A percentile compares a stretch with the other conserved stretches of the same genome.
phyloP scores from a whole-genome alignment of 345 rosid species.

The Laguncularia racemosa region DNA sequence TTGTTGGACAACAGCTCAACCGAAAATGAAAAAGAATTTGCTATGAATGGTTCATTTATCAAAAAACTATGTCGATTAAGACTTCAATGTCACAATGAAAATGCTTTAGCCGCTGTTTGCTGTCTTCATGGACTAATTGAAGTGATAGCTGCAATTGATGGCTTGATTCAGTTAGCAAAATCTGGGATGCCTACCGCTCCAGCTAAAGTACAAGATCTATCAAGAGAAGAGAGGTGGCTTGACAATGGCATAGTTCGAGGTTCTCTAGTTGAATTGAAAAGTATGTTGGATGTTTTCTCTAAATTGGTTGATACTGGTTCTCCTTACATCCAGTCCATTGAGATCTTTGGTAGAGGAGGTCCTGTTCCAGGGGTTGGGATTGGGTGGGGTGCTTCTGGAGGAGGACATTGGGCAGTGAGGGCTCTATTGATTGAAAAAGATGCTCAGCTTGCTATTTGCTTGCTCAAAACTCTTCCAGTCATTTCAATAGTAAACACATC shows the following conservation, averaged over 20 bases:
- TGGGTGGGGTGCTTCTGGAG: conserved; percentile 92
- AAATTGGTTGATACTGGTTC: conserved; percentile 47
- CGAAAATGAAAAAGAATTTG: conserved; percentile 23
- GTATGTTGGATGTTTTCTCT: conserved; percentile 33
- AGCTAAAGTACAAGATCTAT: conserved; percentile 25
- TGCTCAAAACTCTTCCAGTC: conserved; percentile 41
- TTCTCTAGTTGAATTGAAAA: conserved; percentile 44
- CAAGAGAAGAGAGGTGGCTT: conserved; percentile 54
- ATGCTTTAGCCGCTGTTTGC: conserved; percentile 60
- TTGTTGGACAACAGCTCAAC: conserved; percentile 10
- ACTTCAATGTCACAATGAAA: conserved; percentile 34
- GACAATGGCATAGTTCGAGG: conserved; percentile 47
- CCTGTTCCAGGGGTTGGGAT: conserved; percentile 83
- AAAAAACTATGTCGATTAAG: conserved; percentile 48
- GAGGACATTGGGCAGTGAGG: conserved; percentile 79
- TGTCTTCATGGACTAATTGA: conserved; percentile 60
- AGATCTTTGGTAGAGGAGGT: conserved; percentile 85
- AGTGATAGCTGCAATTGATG: conserved; percentile 37
- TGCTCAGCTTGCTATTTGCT: conserved; percentile 37
- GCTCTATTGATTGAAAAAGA: conserved; percentile 69
- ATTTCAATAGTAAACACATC: conserved; percentile 11
- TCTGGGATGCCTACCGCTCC: conserved; percentile 15
- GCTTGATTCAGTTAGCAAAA: conserved; percentile 55
- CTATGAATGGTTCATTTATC: conserved; percentile 37
- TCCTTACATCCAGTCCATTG: conserved; percentile 55